A percentile compares a stretch with the other conserved stretches of the same genome.
Conservation (phyloP, 2,329 filamentous ascomycete genomes). For the Trichoderma brevicompactum region DNA sequence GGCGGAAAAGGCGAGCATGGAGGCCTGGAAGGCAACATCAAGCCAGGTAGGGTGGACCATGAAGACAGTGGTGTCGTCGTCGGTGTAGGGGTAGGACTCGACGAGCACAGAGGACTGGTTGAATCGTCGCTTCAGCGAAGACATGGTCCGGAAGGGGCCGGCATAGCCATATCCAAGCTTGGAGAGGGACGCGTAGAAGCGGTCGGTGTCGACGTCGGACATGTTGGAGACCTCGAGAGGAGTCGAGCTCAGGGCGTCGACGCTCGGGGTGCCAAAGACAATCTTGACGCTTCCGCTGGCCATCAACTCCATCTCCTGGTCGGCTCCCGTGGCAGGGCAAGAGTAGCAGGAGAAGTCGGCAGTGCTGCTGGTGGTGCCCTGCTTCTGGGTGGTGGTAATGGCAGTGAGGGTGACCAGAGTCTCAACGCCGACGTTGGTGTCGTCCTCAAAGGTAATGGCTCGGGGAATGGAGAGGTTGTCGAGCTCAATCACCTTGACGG, state of each 20-base stretch:
- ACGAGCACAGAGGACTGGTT: not conserved
- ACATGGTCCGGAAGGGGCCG: constrained; percentile 32
- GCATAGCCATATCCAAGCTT: constrained; percentile 32
- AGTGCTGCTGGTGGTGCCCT: too few species aligned
- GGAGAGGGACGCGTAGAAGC: too few species aligned
- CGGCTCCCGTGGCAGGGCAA: too few species aligned
- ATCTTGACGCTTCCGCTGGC: too few species aligned
- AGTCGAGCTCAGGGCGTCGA: too few species aligned
- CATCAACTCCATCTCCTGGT: too few species aligned
- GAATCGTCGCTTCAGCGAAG: constrained; percentile 29
- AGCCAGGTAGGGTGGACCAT: constrained; percentile 42
- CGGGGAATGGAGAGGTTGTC: constrained; percentile 19
- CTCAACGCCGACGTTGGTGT: constrained; percentile 33
- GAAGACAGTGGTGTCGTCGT: not conserved
- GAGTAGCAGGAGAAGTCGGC: too few species aligned
- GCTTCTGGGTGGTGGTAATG: too few species aligned
- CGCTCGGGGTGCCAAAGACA: too few species aligned
- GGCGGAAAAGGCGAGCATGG: constrained; percentile 37
- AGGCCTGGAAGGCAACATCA: constrained; percentile 42
- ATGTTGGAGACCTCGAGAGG: too few species aligned
- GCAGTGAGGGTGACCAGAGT: constrained; percentile 33
- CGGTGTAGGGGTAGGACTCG: too few species aligned
- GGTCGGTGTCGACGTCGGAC: too few species aligned
- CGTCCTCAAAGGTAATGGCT: constrained; percentile 25
- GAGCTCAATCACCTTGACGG: constrained; percentile 16